These are phyloP conservation scores for Usnea hakonensis DNA, from an alignment of 495 filamentous ascomycete genomes.

Conservation along the genomic window DNA sequence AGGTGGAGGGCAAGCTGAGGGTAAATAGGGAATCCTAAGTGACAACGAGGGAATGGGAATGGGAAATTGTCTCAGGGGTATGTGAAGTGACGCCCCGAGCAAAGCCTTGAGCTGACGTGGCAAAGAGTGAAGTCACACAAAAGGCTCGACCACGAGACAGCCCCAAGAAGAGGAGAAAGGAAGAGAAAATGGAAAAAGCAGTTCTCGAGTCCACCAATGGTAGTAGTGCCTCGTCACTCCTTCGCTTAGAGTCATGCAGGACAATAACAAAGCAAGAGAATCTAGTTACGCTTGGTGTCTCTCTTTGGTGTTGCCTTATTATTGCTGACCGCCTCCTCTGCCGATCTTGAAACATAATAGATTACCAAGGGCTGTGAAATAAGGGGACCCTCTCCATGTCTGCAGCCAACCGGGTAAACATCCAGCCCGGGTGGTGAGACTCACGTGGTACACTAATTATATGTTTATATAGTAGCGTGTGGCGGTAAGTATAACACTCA, in stretches of 20 bases:
- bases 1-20: neutral
- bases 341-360: too few relatives aligned
- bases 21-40: neutral
- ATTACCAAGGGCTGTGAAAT: neutral
- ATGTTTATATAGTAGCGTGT: neutral
- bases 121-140: neutral
- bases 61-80: too few relatives aligned
- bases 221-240: neutral
- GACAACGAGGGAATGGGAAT: neutral
- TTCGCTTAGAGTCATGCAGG: neutral
- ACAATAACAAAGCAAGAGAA: neutral
- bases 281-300: neutral
- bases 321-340: too few relatives aligned
- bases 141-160: neutral
- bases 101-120: neutral
- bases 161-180: neutral
- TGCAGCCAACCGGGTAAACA: conserved; percentile 1
- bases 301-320: neutral
- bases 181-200: neutral
- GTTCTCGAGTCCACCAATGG: neutral
- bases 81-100: neutral
- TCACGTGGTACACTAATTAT: neutral
- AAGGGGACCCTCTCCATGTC: neutral
- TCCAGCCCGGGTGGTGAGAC: neutral
- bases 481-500: neutral